Base-by-base conservation (phyloP, 768 basidiomycete genomes). In the Lactarius quietus region DNA sequence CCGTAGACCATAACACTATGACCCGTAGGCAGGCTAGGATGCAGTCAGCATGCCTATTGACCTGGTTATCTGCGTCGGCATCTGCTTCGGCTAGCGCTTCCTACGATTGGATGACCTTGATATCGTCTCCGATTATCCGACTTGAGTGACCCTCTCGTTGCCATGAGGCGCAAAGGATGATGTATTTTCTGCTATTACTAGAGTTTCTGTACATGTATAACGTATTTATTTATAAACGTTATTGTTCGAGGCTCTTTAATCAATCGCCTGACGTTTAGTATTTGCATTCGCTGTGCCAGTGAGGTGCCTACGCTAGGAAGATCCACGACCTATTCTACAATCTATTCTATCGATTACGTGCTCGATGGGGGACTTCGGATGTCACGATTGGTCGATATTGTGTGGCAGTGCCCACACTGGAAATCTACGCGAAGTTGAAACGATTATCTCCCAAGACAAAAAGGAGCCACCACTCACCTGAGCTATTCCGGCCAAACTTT, bases 281-380 rank as follows among this genome's bases (percentile, higher is more conserved):
- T 9, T 36, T 15, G 20, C 18, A 23, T 35, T 59, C 31, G 15
- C n/a, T 14, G 9, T n/a, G n/a, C n/a, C n/a, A n/a, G n/a, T 59
- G 20, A 15, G 15, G 29, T 18, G n/a, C 31, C 20, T 26, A 28
- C 38, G 23, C 2, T 12, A 38, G 48, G 29, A 63, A 64, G 20
- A 12, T n/a, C 36, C 53, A 29, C 45, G 35, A 29, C n/a, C 36
- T 59, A 43, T 41, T 28, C n/a, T 17, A 31, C 29, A 26, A 48
- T 48, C 59, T 48, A 41, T 14, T 29, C 26, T n/a, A 55, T 65
- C 53, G 33, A 65, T 45, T 31, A 23, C 33, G 26, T 43, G 53
- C 53, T 57, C 20, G 15, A 45, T 23, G 26, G 26, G n/a, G n/a
- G 28, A 58, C 14, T 12, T 41, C 29, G 18, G 36, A 51, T 17